These are phyloP conservation scores for Hypoxylon sp. DNA, from an alignment of 2,329 filamentous ascomycete species.

Conservation along the genomic window DNA sequence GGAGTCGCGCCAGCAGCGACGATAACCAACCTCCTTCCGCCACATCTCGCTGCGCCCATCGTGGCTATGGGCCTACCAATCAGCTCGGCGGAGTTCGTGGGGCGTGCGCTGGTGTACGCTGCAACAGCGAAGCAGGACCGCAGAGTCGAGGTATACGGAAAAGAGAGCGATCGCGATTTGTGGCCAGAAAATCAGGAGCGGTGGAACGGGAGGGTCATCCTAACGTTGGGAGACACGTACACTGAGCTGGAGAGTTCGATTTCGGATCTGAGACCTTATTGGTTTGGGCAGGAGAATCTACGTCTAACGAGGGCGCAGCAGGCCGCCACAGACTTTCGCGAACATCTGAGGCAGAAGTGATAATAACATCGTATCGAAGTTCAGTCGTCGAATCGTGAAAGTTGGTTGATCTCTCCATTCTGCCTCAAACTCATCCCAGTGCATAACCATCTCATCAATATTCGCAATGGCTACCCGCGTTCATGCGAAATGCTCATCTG, in stretches of 20 bases:
- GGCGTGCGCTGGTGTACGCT: slow-evolving; percentile 56
- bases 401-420: too few species aligned
- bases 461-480: too few species aligned
- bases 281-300: slow-evolving; percentile 55
- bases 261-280: slow-evolving; percentile 46
- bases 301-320: slow-evolving; percentile 53
- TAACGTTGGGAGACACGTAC: slow-evolving; percentile 56
- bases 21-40: slow-evolving; percentile 52
- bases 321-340: slow-evolving; percentile 50
- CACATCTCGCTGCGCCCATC: slow-evolving; percentile 53
- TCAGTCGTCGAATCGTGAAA: too few species aligned
- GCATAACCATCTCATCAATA: too few species aligned
- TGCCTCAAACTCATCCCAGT: too few species aligned
- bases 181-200: slow-evolving; percentile 28
- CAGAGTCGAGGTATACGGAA: slow-evolving; percentile 56
- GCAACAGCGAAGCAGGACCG: slow-evolving; percentile 54
- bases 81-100: slow-evolving; percentile 55
- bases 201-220: slow-evolving; percentile 57
- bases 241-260: slow-evolving; percentile 56
- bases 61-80: slow-evolving; percentile 53
- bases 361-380: background rate
- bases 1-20: slow-evolving; percentile 57
- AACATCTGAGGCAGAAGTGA: slow-evolving; percentile 1
- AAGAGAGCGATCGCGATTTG: slow-evolving; percentile 47
- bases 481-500: too few species aligned